Conservation (phyloP, 2,329 filamentous ascomycete species). For the Colletotrichum tofieldiae region DNA sequence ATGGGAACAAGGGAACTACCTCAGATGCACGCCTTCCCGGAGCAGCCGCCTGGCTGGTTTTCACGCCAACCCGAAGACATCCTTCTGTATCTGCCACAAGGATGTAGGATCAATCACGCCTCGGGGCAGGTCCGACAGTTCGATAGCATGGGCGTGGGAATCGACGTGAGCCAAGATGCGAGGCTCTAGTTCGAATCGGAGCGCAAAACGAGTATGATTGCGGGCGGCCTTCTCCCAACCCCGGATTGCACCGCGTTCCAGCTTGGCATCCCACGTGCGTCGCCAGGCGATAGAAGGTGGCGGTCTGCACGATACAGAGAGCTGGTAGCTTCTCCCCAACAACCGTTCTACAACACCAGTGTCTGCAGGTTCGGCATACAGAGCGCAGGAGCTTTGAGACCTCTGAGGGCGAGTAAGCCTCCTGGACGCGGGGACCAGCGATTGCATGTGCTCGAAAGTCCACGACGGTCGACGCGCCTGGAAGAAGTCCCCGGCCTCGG, state of each 20-base stretch:
- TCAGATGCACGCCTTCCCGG: no score
- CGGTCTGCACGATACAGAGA: slow-evolving; percentile 50
- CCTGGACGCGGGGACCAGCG: slow-evolving; percentile 53
- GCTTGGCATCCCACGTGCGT: slow-evolving; percentile 1
- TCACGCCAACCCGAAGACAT: not conserved
- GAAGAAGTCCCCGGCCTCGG: no score
- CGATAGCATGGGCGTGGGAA: slow-evolving; percentile 4
- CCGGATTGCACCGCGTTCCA: not conserved
- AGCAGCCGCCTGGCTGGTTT: not conserved
- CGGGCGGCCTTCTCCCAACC: not conserved
- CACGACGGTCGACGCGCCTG: slow-evolving; percentile 23
- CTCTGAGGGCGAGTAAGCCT: slow-evolving; percentile 44
- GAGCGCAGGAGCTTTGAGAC: slow-evolving; percentile 48
- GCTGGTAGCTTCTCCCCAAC: slow-evolving; percentile 49
- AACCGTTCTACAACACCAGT: slow-evolving; percentile 54
- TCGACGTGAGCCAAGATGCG: not conserved
- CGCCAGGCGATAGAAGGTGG: not conserved
- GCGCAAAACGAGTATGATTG: not conserved
- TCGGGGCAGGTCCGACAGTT: slow-evolving; percentile 1
- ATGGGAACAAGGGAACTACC: not conserved
- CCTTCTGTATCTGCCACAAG: slow-evolving; percentile 11
- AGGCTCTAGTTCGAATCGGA: not conserved
- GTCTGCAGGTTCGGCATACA: slow-evolving; percentile 51
- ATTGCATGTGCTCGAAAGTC: slow-evolving; percentile 49
- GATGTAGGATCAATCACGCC: not conserved